Base-by-base conservation (phyloP, 371 early-diverging fungal genomes). In the Amoeboaphelidium occidentale region DNA sequence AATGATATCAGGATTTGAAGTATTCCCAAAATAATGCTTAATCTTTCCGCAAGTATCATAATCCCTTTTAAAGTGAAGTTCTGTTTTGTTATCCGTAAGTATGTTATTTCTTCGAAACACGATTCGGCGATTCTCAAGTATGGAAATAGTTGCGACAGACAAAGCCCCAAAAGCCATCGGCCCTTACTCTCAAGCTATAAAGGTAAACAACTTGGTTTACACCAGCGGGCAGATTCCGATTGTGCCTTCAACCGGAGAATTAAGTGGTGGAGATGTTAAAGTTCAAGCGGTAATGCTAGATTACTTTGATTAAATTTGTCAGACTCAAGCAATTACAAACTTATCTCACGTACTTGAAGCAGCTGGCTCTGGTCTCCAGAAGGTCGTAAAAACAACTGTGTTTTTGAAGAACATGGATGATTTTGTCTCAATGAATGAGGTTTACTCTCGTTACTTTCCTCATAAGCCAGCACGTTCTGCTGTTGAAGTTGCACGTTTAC, bases 311-410 rank as follows among this genome's bases (percentile, higher is more conserved):
- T n/a, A n/a, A n/a, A n/a, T n/a, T n/a, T n/a, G n/a, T n/a, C 6
- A 44, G 44, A 44, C 32, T 22, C 88, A 83, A 67, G 75, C 66
- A 25, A 59, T 92, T 53, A 62, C 57, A 51, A 92, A 88, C 66
- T 55, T 90, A 46, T 54, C 61, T 49, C 76, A 73, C 10, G 77
- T 92, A 13, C 63, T 92, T 23, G 65, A 74, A 55, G 85, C 73
- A 1, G 66, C 84, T 39, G 74, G 76, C 39, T 75, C 84, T 42
- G 60, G 58, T 13, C 62, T 90, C 13, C 63, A 78, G 45, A 67
- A 78, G 45, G 79, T 86, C 12, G 74, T 85, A 64, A 91, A 90
- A 70, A 83, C 84, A 39, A 88, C 86, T 23, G 88, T 89, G 28
- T 91, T 84, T 63, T 63, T 91, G 47, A 78, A 80, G 67, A 76